A percentile compares a stretch with the other conserved stretches of the same genome.
Conservation (phyloP, 2,329 filamentous ascomycete genomes). For the Fusarium praegraminearum region DNA sequence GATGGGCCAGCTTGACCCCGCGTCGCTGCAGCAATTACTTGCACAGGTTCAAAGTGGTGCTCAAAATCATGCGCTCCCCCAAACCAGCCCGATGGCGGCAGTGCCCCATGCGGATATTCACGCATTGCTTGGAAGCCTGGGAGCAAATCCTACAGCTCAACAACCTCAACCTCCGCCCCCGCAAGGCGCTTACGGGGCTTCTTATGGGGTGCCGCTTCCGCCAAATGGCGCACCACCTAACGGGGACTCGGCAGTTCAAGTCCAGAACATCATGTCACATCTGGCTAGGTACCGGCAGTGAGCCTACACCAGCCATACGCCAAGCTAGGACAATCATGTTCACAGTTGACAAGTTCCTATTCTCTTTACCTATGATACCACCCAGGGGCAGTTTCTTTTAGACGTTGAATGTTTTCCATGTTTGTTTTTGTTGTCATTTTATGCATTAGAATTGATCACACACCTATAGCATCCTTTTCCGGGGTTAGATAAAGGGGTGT, state of each 20-base stretch:
- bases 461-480: conserved; percentile 12
- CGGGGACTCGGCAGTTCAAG: conserved; percentile 61
- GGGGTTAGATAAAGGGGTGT: conserved; percentile 19
- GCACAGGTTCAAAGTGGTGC: conserved; percentile 62
- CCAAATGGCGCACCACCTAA: conserved; percentile 46
- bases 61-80: conserved; percentile 30
- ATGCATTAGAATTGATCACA: conserved; percentile 30
- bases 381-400: conserved; percentile 27
- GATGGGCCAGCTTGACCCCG: conserved; percentile 75
- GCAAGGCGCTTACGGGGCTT: conserved; percentile 44
- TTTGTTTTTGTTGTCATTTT: conserved; percentile 10
- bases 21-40: conserved; percentile 77
- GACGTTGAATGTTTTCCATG: conserved; percentile 21
- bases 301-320: background rate
- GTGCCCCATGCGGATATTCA: conserved; percentile 59
- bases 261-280: conserved; percentile 81
- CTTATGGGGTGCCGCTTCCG: conserved; percentile 50
- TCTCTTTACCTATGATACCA: conserved; percentile 30
- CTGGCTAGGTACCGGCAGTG: conserved; percentile 73
- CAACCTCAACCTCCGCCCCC: conserved; percentile 34
- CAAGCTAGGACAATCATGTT: conserved; percentile 1
- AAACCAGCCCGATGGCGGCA: conserved; percentile 37
- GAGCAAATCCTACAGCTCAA: conserved; percentile 43
- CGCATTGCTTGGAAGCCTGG: conserved; percentile 59
- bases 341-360: conserved; percentile 21